These are phyloP conservation scores for Xylaria multiplex DNA, from an alignment of 2,329 filamentous ascomycete genomes.

Conservation along the genomic window DNA sequence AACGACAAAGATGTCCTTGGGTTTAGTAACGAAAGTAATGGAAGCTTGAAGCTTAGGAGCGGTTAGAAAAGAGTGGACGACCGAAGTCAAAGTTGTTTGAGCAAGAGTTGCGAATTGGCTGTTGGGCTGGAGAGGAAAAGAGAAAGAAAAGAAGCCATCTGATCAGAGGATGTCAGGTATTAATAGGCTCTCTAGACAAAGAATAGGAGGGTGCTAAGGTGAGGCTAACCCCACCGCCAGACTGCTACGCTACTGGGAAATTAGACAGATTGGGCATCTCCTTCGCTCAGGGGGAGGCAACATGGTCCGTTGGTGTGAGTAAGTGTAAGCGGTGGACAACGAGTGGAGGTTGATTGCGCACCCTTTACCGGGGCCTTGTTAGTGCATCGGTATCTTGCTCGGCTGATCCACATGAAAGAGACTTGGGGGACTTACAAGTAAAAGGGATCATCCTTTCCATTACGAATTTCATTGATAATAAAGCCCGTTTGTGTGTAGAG, in stretches of 20 bases:
- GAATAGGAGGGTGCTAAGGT: conserved; percentile 41
- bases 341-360: conserved; percentile 34
- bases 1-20: conserved; percentile 46
- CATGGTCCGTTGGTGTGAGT: conserved; percentile 9
- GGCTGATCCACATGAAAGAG: conserved; percentile 27
- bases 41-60: conserved; percentile 47
- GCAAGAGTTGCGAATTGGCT: conserved; percentile 55
- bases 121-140: conserved; percentile 54
- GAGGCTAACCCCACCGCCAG: conserved; percentile 14
- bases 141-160: conserved; percentile 37
- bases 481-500: conserved; percentile 9
- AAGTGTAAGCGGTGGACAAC: conserved; percentile 32
- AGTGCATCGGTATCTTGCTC: conserved; percentile 17
- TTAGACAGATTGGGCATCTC: conserved; percentile 44
- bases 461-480: conserved; percentile 25
- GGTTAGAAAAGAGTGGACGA: conserved; percentile 65
- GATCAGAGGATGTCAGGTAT: conserved; percentile 55
- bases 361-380: conserved; percentile 23
- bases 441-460: conserved; percentile 23
- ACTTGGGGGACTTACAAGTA: conserved; percentile 9
- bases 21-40: conserved; percentile 46
- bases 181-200: conserved; percentile 55
- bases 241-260: conserved; percentile 44
- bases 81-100: conserved; percentile 60
- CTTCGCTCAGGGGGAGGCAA: conserved; percentile 32